Percentiles rank a stretch among this genome's conserved stretches.
Conservation (phyloP, 2,329 filamentous ascomycete species). For the Calonectria pseudoturangicola region DNA sequence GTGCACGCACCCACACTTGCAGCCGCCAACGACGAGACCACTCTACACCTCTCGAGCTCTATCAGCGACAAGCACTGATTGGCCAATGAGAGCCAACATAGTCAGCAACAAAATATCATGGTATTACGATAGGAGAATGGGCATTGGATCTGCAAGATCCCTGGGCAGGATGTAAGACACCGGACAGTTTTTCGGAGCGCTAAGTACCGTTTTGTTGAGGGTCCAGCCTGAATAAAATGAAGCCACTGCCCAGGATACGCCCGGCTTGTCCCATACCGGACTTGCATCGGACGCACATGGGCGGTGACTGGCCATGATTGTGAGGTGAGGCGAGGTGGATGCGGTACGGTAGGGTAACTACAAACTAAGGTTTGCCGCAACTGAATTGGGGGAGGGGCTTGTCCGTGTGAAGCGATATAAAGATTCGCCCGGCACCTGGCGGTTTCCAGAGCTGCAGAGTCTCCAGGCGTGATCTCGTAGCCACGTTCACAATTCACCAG, state of each 20-base stretch:
- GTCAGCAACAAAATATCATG: slow-evolving; percentile 38
- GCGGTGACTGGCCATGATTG: slow-evolving; percentile 33
- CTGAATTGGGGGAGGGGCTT: slow-evolving; percentile 4
- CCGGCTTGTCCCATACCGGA: slow-evolving; percentile 31
- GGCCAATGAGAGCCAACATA: slow-evolving; percentile 45
- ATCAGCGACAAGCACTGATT: slow-evolving; percentile 19
- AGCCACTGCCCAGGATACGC: slow-evolving; percentile 9
- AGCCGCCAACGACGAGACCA: background rate
- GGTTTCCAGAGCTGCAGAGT: slow-evolving; percentile 20
- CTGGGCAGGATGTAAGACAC: slow-evolving; percentile 20
- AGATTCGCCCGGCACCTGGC: slow-evolving; percentile 31
- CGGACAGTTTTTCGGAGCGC: slow-evolving; percentile 19
- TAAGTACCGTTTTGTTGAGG: slow-evolving; percentile 22
- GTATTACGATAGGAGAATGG: slow-evolving; percentile 41
- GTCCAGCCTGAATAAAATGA: slow-evolving; percentile 11
- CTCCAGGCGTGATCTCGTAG: slow-evolving; percentile 17
- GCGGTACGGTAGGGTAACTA: slow-evolving; percentile 6
- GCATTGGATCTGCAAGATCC: slow-evolving; percentile 24
- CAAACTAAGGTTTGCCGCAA: slow-evolving; percentile 6
- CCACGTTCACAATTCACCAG: slow-evolving; percentile 18
- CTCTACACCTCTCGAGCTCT: background rate
- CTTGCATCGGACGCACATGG: slow-evolving; percentile 36
- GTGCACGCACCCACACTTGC: slow-evolving; percentile 1
- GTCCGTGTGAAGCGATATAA: slow-evolving; percentile 42
- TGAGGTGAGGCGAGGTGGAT: background rate